Evolutionary conservation across 805 yeast genomes (phyloP), one percentile per base, ranked within the genome.

Genomic region (Suhomyces prunicola): DNA sequence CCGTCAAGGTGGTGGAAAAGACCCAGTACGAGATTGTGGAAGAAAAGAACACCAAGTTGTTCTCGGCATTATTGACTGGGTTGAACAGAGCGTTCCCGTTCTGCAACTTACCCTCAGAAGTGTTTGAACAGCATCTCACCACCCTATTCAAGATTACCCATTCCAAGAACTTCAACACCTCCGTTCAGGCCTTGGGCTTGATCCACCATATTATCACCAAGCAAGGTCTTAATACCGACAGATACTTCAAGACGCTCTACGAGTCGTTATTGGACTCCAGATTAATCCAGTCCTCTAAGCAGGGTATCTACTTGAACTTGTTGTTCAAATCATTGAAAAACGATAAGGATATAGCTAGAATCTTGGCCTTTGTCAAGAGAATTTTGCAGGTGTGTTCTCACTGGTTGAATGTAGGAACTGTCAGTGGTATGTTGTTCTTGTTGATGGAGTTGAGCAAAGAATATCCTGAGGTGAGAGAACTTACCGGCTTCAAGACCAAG

Each of bases 21-120:
- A 75, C 86, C 10, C 88, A 84, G 56, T 73, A 71, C 44, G 93
- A 88, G 60, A 71, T 86, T 1, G 56, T 73, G 22, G 89, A 90
- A 64, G 98, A 94, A 67, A 89, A 86, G 61, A 88, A 86, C 62
- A 80, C 96, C 44, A 89, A 88, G 63, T 72, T 93, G 60, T 90
- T 93, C 61, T 85, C 97, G 27, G 97, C 97, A 13, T 79, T 94
- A 52, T 80, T 94, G 59, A 90, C 99, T 1, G 99, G 99, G 60
- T 81, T 94, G 54, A 94, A 94, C 68, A 88, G 99, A 72, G 92
- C 98, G 0, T 93, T 90, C 78, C 98, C 98, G 51, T 94, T 89
- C 67, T 85, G 96, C 2, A 79, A 84, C 57, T 75, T 94, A 51
- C 85, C 90, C 15, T 80, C 84, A 39, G 85, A 86, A 27, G 81